Conservation (phyloP, 805 yeast species). For the Wickerhamomyces rabaulensis region DNA sequence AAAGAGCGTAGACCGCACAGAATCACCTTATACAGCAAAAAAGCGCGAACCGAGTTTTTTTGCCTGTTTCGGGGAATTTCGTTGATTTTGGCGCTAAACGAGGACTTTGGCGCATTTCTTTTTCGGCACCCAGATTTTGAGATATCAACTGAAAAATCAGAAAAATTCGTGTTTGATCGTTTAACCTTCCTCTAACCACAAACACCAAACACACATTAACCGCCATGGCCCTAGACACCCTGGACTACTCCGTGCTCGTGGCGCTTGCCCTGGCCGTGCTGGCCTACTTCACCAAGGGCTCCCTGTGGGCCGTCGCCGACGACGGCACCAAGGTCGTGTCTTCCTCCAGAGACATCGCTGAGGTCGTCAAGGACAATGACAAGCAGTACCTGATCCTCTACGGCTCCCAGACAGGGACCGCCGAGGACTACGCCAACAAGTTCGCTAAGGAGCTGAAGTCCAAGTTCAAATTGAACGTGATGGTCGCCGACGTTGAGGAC, state of each 20-base stretch:
- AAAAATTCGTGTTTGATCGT: background rate
- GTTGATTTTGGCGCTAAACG: background rate
- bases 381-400: conserved; percentile 78
- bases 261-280: conserved; percentile 61
- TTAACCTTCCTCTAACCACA: background rate
- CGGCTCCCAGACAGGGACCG: conserved; percentile 98
- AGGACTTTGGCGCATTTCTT: background rate
- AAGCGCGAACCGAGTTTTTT: too few species aligned
- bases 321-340: conserved; percentile 28
- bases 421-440: conserved; percentile 92
- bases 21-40: too few species aligned
- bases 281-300: conserved; percentile 64
- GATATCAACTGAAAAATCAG: background rate
- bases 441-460: conserved; percentile 84
- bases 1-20: too few species aligned
- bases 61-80: too few species aligned
- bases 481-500: conserved; percentile 86
- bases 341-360: conserved; percentile 52
- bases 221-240: conserved; percentile 61
- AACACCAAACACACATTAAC: background rate
- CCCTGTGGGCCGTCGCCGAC: conserved; percentile 38
- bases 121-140: too few species aligned
- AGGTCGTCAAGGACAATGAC: conserved; percentile 50
- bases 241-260: conserved; percentile 64
- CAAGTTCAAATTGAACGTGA: conserved; percentile 72